phyloP scores from a whole-genome alignment of 495 filamentous ascomycete genomes.

The Margaritispora aquatica region DNA sequence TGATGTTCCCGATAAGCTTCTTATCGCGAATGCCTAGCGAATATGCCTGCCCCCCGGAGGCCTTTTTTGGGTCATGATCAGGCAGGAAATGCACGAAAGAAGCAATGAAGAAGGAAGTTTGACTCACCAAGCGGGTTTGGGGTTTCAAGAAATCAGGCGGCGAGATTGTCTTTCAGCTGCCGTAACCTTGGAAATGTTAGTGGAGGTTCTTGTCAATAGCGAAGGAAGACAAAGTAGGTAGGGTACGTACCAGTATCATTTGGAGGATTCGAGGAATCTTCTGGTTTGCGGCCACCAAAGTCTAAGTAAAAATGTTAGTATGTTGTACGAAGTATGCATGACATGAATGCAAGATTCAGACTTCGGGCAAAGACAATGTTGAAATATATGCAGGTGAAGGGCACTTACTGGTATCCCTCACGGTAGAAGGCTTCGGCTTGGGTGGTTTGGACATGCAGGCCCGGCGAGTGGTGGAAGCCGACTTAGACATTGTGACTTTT shows the following conservation, averaged over 20 bases:
- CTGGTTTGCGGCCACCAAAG: neutral
- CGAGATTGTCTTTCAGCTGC: neutral
- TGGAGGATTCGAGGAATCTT: neutral
- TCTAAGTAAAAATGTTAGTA: neutral
- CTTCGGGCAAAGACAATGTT: neutral
- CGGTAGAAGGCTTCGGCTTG: neutral
- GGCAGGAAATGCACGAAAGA: neutral
- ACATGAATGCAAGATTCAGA: neutral
- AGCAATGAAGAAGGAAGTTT: neutral
- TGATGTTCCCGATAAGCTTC: neutral
- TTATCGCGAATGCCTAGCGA: neutral
- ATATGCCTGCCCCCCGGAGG: neutral
- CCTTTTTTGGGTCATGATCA: neutral
- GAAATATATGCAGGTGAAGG: neutral
- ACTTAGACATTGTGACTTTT: neutral
- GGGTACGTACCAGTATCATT: neutral
- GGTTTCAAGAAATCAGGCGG: slow-evolving; percentile 1
- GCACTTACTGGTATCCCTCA: neutral
- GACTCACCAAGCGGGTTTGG: neutral
- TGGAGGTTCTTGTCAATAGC: neutral
- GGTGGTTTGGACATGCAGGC: neutral
- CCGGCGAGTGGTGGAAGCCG: neutral
- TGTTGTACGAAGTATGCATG: neutral
- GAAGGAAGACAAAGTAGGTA: too few relatives aligned
- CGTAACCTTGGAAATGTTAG: neutral